These are phyloP conservation scores for Astragalus glycyphyllos DNA, from an alignment of 306 rosid genomes.

Conservation along the genomic window DNA sequence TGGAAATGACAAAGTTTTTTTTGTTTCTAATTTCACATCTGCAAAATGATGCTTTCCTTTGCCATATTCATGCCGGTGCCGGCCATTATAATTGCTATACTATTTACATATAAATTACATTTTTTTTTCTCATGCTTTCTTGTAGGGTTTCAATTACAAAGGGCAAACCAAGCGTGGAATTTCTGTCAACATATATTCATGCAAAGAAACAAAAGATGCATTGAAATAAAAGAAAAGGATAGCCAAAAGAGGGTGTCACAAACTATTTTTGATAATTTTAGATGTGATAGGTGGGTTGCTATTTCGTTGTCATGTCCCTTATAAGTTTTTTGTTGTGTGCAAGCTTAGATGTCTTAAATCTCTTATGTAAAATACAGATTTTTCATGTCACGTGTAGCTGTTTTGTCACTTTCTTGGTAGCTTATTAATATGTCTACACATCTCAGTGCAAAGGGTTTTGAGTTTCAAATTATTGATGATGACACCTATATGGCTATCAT, in stretches of 20 bases:
- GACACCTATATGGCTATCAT: neutral
- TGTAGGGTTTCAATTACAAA: neutral
- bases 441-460: neutral
- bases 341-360: conserved; percentile 10
- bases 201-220: neutral
- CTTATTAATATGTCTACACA: conserved; percentile 6
- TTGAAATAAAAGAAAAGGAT: conserved; percentile 29
- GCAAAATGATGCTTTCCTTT: conserved; percentile 21
- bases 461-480: neutral
- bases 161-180: conserved; percentile 7
- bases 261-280: conserved; percentile 23
- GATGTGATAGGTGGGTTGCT: conserved; percentile 31
- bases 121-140: neutral
- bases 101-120: neutral
- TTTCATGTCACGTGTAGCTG: conserved; percentile 17
- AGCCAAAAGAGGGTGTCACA: neutral
- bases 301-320: conserved; percentile 33
- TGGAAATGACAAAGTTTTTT: conserved; percentile 30
- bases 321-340: conserved; percentile 23
- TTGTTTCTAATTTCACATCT: conserved; percentile 16
- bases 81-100: conserved; percentile 16
- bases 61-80: conserved; percentile 20
- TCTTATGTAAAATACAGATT: neutral
- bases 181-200: conserved; percentile 34
- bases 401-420: conserved; percentile 27